Evolutionary conservation across 805 yeast genomes (phyloP), one percentile per base, ranked within the genome.

Genomic region (Ogataea degrootiae): DNA sequence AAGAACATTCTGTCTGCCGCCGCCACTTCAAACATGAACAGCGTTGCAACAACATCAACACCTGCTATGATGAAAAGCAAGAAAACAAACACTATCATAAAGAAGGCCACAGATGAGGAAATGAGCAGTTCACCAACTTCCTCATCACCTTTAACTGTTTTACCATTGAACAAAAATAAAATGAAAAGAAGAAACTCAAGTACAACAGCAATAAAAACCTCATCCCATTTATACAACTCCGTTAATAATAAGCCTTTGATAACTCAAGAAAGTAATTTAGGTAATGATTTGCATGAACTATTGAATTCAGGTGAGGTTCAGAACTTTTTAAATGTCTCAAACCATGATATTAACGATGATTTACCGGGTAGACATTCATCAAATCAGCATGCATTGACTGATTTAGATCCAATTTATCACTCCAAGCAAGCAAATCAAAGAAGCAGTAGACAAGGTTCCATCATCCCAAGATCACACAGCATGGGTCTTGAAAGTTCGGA

Each of bases 341-440:
- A 16, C 21, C n/a, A n/a, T 22, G 37, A 43, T 12, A 34, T 34
- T 21, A 38, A 37, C 12, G 50, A 49, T 39, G 47, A 46, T n/a
- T n/a, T 46, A 19, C 46, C 46, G 34, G 46, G 46, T 23, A 38
- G 42, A 33, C 55, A 57, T 26, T 26, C 31, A 21, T 49, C 54
- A 12, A 31, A 37, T 6, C 59, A 54, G 37, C 47, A 49, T n/a
- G 56, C 57, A 15, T 47, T 60, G 26, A 61, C 65, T 8, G 65
- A 61, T 37, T 39, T 61, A 33, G 65, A 61, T 40, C 65, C 65
- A 15, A 33, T 60, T 1, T 60, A 51, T 43, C 54, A 51, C 26
- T 39, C 41, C 9, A 39, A 23, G 11, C 17, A 11, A 11, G 6
- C 16, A 21, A 37, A 7, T 14, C 48, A 11, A 6, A 23, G 21